phyloP scores from a whole-genome alignment of 2,329 filamentous ascomycete species.

The Septoria linicola region DNA sequence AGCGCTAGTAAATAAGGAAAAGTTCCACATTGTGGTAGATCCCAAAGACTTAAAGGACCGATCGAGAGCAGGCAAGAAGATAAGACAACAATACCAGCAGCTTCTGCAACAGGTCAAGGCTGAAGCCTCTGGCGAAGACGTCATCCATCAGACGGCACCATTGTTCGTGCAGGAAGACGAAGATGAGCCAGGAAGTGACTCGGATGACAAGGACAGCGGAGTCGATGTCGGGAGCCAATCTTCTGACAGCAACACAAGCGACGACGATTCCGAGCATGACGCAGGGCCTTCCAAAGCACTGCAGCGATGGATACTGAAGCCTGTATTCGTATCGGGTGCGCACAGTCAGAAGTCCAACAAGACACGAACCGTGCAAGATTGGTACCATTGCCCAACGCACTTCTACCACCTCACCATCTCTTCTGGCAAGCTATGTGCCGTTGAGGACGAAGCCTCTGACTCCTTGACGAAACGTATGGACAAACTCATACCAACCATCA shows the following conservation, averaged over 20 bases:
- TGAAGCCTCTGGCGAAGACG: conserved; percentile 19
- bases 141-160: conserved; percentile 17
- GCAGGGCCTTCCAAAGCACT: conserved; percentile 26
- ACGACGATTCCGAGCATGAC: conserved; percentile 26
- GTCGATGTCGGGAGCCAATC: conserved; percentile 27
- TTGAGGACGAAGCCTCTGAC: conserved; percentile 26
- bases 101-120: conserved; percentile 29
- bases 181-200: conserved; percentile 21
- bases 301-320: conserved; percentile 36
- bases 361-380: conserved; percentile 31
- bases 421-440: conserved; percentile 29
- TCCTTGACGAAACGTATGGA: conserved; percentile 27
- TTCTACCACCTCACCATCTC: conserved; percentile 34
- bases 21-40: conserved; percentile 39
- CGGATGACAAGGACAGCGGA: conserved; percentile 32
- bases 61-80: conserved; percentile 23
- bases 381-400: conserved; percentile 34
- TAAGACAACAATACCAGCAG: conserved; percentile 27
- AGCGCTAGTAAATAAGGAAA: conserved; percentile 31
- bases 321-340: conserved; percentile 25
- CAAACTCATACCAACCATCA: conserved; percentile 31
- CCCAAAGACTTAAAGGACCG: conserved; percentile 26
- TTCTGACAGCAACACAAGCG: conserved; percentile 1
- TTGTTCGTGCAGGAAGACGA: conserved; percentile 25
- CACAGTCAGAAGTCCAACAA: conserved; percentile 16